These are phyloP conservation scores for Mucor racemosus DNA, from an alignment of 371 early-diverging fungal species.

Conservation along the genomic window DNA sequence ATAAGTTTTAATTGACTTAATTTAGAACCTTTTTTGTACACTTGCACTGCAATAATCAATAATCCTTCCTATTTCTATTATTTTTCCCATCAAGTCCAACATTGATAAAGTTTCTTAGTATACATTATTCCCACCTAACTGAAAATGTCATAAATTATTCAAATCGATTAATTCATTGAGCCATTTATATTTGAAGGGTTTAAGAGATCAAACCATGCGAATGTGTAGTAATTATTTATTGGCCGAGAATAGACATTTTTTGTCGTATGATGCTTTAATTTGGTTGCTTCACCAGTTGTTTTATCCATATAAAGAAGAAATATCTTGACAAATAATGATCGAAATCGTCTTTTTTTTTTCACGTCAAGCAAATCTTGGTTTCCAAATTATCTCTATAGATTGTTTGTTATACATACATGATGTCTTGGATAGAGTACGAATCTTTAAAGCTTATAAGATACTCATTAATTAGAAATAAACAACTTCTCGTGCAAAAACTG, in stretches of 20 bases:
- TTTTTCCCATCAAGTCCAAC: background rate
- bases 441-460: too few relatives aligned
- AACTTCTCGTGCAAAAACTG: too few relatives aligned
- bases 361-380: background rate
- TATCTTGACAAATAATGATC: background rate
- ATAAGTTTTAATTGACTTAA: slow-evolving; percentile 10
- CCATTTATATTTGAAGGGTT: too few relatives aligned
- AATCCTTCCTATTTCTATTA: background rate
- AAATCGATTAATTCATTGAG: too few relatives aligned
- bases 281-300: background rate
- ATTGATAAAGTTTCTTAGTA: background rate
- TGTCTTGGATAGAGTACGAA: background rate
- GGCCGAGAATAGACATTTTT: background rate
- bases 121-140: background rate
- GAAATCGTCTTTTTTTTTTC: background rate
- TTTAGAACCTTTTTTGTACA: background rate
- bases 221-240: background rate
- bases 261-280: slow-evolving; percentile 2
- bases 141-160: too few relatives aligned
- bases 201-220: background rate
- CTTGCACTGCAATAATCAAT: background rate
- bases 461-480: too few relatives aligned
- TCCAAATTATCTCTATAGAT: background rate
- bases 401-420: background rate
- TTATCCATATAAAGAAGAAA: background rate